Evolutionary conservation across 2,329 filamentous ascomycete species (phyloP).

Genomic region (Pseudogymnoascus sp.): DNA sequence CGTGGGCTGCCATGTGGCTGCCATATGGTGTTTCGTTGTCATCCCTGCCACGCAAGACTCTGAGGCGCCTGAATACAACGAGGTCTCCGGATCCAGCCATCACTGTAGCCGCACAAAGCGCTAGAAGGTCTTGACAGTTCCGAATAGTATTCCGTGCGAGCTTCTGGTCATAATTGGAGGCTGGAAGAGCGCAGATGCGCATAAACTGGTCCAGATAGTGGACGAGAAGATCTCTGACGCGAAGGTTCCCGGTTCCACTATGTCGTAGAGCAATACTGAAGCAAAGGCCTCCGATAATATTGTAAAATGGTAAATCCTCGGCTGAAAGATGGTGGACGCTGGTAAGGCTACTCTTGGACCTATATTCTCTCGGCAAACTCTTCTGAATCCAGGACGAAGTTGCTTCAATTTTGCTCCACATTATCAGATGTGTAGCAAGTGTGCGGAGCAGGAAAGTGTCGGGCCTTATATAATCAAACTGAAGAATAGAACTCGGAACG

Average conservation of each 20-base stretch:
- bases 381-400: slow-evolving; percentile 65
- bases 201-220: slow-evolving; percentile 82
- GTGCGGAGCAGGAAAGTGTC: slow-evolving; percentile 88
- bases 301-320: slow-evolving; percentile 83
- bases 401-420: slow-evolving; percentile 79
- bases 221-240: slow-evolving; percentile 73
- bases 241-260: slow-evolving; percentile 60
- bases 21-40: slow-evolving; percentile 82
- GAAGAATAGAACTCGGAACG: slow-evolving; percentile 77
- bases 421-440: slow-evolving; percentile 79
- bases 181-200: slow-evolving; percentile 57
- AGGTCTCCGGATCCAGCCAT: slow-evolving; percentile 97
- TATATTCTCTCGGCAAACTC: slow-evolving; percentile 66
- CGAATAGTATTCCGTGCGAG: slow-evolving; percentile 74
- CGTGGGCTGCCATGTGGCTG: slow-evolving; percentile 84
- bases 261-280: slow-evolving; percentile 69
- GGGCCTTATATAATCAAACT: slow-evolving; percentile 92
- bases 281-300: slow-evolving; percentile 82
- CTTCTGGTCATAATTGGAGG: slow-evolving; percentile 64
- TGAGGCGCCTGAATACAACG: slow-evolving; percentile 71
- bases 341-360: slow-evolving; percentile 50
- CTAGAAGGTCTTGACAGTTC: slow-evolving; percentile 85
- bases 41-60: slow-evolving; percentile 78
- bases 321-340: slow-evolving; percentile 58
- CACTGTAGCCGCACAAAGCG: slow-evolving; percentile 73